These are phyloP conservation scores for Aurifilum marmelostoma DNA, from an alignment of 2,329 filamentous ascomycete genomes.

Conservation along the genomic window DNA sequence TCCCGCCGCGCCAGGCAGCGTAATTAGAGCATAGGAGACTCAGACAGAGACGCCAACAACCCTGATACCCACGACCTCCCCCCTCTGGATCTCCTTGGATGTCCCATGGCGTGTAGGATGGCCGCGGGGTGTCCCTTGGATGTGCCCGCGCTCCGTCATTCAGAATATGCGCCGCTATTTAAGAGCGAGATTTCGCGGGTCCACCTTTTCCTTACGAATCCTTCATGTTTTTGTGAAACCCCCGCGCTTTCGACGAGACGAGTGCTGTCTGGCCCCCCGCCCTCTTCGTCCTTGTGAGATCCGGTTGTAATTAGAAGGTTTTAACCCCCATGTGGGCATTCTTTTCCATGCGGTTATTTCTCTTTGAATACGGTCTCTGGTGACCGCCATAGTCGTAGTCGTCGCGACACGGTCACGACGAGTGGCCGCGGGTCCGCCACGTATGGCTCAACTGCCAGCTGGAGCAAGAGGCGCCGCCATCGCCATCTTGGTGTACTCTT, in stretches of 20 bases:
- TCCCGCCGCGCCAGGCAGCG: not conserved
- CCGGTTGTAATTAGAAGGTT: no score
- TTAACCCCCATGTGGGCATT: not conserved
- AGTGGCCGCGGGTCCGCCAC: not conserved
- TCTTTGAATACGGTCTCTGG: not conserved
- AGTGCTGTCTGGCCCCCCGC: not conserved
- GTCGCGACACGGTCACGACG: not conserved
- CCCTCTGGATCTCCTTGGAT: not conserved
- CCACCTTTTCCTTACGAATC: not conserved
- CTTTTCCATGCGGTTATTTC: not conserved
- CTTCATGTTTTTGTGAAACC: not conserved
- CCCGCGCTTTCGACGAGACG: not conserved
- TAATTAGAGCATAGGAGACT: not conserved
- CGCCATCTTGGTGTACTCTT: conserved; percentile 13
- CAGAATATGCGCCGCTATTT: not conserved
- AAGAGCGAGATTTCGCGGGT: not conserved
- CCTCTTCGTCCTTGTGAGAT: no score
- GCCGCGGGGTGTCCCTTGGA: not conserved
- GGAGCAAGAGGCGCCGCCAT: conserved; percentile 12
- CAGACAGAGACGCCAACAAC: not conserved
- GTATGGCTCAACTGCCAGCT: conserved; percentile 18
- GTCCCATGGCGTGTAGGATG: not conserved
- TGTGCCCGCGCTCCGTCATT: not conserved
- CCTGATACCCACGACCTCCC: not conserved
- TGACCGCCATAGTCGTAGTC: not conserved